Evolutionary conservation across 768 basidiomycete species (phyloP).

Genomic region (Lactifluus rugatus): DNA sequence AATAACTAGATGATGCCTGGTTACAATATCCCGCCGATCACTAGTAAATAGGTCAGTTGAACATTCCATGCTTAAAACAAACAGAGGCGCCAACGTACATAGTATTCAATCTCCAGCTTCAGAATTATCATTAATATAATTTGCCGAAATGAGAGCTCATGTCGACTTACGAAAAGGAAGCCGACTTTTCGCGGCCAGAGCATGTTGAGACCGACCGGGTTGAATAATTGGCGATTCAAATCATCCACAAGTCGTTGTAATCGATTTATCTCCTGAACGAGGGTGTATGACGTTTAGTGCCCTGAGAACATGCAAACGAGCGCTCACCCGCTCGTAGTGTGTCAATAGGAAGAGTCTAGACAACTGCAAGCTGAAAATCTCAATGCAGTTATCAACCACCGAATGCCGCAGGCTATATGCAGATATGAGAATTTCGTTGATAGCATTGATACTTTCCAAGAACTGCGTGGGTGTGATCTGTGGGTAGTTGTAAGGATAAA

Average conservation of each 20-base stretch:
- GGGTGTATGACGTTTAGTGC: background rate
- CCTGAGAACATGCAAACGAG: background rate
- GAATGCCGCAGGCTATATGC: conserved; percentile 72
- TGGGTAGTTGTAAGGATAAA: too few species aligned
- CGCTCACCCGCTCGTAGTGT: conserved; percentile 75
- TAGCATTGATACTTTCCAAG: conserved; percentile 77
- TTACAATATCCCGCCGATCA: too few species aligned
- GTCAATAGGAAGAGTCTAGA: conserved; percentile 57
- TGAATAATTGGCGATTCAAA: conserved; percentile 66
- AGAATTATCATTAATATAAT: background rate
- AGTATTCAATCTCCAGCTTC: conserved; percentile 93
- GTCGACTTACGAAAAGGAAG: conserved; percentile 77
- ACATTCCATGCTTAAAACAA: background rate
- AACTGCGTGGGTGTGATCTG: conserved; percentile 90
- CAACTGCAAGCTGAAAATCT: conserved; percentile 72
- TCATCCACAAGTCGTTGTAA: conserved; percentile 53
- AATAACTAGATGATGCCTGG: background rate
- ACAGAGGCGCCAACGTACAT: conserved; percentile 42
- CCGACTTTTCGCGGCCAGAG: conserved; percentile 78
- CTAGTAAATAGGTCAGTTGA: conserved; percentile 13
- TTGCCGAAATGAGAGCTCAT: background rate
- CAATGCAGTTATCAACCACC: conserved; percentile 68
- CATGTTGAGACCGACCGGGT: conserved; percentile 80
- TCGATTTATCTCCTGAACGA: conserved; percentile 62
- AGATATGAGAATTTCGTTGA: conserved; percentile 81